phyloP scores from a whole-genome alignment of 306 rosid genomes.

The Acacia crassicarpa region DNA sequence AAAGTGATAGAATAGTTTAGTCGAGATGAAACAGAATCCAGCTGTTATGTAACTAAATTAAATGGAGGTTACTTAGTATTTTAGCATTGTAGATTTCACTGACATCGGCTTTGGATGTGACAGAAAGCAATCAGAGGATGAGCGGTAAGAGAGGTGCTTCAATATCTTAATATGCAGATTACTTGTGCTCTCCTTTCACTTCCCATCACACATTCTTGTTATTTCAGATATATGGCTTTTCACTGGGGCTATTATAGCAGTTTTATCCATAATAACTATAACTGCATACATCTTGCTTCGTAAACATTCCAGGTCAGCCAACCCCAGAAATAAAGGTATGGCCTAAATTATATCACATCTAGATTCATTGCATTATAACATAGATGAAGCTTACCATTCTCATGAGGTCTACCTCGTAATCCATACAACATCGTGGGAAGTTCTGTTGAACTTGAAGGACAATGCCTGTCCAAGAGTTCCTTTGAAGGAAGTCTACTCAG shows the following conservation, averaged over 20 bases:
- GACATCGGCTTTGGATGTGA: neutral
- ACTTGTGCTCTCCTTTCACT: conserved; percentile 17
- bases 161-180: conserved; percentile 5
- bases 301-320: conserved; percentile 34
- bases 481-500: conserved; percentile 47
- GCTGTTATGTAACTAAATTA: too few relatives aligned
- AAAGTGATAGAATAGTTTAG: too few relatives aligned
- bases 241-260: conserved; percentile 32
- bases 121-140: neutral
- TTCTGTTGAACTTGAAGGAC: conserved; percentile 35
- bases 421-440: conserved; percentile 30
- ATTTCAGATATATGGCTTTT: conserved; percentile 38
- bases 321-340: conserved; percentile 33
- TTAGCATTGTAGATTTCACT: neutral
- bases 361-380: neutral
- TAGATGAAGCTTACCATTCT: conserved; percentile 4
- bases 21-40: too few relatives aligned
- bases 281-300: conserved; percentile 17
- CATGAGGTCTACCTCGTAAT: neutral
- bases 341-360: neutral
- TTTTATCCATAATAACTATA: conserved; percentile 15
- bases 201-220: conserved; percentile 5
- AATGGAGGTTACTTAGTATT: neutral
- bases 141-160: conserved; percentile 30
- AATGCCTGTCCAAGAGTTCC: conserved; percentile 40